A percentile compares a stretch with the other conserved stretches of the same genome.
phyloP scores from a whole-genome alignment of 805 yeast species.

The Wickerhamomyces bisporus region DNA sequence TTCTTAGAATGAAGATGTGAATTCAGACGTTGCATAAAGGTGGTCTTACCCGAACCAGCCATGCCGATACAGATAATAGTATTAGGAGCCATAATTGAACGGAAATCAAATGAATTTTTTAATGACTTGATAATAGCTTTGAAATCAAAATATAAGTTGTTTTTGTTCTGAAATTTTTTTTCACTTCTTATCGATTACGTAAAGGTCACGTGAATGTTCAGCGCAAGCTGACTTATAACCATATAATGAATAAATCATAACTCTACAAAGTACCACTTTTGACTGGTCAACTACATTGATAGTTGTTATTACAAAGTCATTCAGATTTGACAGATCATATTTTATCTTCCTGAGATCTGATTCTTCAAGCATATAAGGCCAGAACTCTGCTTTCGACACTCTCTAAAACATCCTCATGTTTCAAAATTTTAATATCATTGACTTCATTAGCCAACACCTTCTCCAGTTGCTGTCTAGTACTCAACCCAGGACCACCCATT shows the following conservation, averaged over 20 bases:
- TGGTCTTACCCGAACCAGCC: slow-evolving; percentile 81
- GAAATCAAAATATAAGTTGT: too few species aligned
- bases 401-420: slow-evolving; percentile 50
- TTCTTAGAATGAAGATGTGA: slow-evolving; percentile 75
- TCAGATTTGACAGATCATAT: too few species aligned
- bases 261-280: too few species aligned
- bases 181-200: too few species aligned
- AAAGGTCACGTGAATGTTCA: too few species aligned
- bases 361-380: background rate
- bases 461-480: slow-evolving; percentile 30
- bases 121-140: slow-evolving; percentile 1
- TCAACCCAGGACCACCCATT: slow-evolving; percentile 46
- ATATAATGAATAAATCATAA: too few species aligned
- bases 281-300: too few species aligned
- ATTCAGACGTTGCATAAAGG: slow-evolving; percentile 92
- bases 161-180: slow-evolving; percentile 12
- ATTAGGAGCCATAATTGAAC: background rate
- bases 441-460: slow-evolving; percentile 65
- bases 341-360: too few species aligned
- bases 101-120: background rate
- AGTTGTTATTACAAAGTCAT: too few species aligned
- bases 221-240: too few species aligned
- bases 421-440: slow-evolving; percentile 63
- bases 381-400: slow-evolving; percentile 59
- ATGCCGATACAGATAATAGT: background rate